These are phyloP conservation scores for Immersiporthe knoxdaviesiana DNA, from an alignment of 2,329 filamentous ascomycete genomes.

Conservation along the genomic window DNA sequence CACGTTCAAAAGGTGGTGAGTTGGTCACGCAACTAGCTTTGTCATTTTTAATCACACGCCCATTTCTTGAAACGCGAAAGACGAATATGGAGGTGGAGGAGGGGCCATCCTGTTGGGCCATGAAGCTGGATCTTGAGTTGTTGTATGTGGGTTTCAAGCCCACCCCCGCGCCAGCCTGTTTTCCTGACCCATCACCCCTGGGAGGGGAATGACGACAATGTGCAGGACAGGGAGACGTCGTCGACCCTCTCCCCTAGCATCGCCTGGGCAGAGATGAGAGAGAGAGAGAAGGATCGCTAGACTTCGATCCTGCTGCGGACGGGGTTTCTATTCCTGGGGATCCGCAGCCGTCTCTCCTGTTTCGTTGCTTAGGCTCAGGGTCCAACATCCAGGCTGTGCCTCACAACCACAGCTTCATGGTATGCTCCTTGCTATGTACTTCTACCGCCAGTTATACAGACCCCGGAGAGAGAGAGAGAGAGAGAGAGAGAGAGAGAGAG, in stretches of 20 bases:
- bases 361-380: constrained; percentile 2
- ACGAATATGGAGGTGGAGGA: background rate
- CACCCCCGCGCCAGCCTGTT: constrained; percentile 3
- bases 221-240: background rate
- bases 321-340: constrained; percentile 13
- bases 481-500: background rate
- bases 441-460: background rate
- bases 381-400: background rate
- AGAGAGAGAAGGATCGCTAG: background rate
- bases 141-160: constrained; percentile 9
- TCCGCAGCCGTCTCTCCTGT: background rate
- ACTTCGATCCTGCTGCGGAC: constrained; percentile 2
- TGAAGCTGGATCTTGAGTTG: constrained; percentile 11
- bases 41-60: constrained; percentile 7
- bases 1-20: background rate
- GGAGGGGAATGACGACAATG: background rate
- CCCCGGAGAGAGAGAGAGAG: background rate
- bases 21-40: background rate
- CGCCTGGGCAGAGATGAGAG: too few relatives aligned
- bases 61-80: constrained; percentile 7
- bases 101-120: constrained; percentile 8
- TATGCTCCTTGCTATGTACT: background rate
- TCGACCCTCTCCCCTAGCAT: background rate
- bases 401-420: background rate
- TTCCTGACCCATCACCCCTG: background rate